Evolutionary conservation across 2,329 filamentous ascomycete genomes (phyloP).

Genomic region (Chrysoporthe austroafricana): DNA sequence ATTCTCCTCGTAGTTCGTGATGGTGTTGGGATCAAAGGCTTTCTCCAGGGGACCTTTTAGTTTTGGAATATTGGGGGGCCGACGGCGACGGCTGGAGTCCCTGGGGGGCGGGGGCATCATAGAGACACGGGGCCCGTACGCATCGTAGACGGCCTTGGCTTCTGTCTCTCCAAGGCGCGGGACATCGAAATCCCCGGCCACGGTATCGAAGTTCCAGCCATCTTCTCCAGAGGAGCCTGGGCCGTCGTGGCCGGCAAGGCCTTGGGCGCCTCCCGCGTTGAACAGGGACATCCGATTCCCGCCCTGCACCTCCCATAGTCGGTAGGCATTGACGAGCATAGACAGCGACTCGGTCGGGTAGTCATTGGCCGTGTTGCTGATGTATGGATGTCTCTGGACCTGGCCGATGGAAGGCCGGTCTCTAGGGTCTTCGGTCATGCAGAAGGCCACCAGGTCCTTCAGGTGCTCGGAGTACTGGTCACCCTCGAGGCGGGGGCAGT

Average conservation of each 20-base stretch:
- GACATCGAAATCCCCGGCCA: constrained; percentile 62
- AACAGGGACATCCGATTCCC: constrained; percentile 71
- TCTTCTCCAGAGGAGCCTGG: constrained; percentile 47
- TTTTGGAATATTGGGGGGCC: constrained; percentile 62
- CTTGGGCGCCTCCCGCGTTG: constrained; percentile 61
- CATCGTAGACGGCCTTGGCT: constrained; percentile 62
- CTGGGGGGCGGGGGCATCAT: constrained; percentile 47
- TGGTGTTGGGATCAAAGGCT: constrained; percentile 68
- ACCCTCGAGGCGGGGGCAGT: constrained; percentile 71
- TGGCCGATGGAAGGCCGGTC: constrained; percentile 71
- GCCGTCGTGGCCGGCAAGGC: constrained; percentile 44
- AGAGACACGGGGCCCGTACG: constrained; percentile 60
- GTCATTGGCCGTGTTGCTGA: constrained; percentile 62
- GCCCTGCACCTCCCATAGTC: constrained; percentile 74
- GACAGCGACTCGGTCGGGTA: constrained; percentile 68
- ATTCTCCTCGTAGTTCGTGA: constrained; percentile 67
- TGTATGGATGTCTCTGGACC: constrained; percentile 71
- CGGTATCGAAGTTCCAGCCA: constrained; percentile 71
- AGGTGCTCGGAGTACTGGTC: constrained; percentile 71
- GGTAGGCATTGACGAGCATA: constrained; percentile 72
- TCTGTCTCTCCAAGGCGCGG: constrained; percentile 57
- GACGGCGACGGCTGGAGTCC: constrained; percentile 55
- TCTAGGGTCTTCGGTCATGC: constrained; percentile 69
- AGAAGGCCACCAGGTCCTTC: constrained; percentile 73
- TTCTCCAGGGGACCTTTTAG: constrained; percentile 65